Evolutionary conservation across 345 rosid genomes (phyloP).

Genomic region (Syzygium grande): DNA sequence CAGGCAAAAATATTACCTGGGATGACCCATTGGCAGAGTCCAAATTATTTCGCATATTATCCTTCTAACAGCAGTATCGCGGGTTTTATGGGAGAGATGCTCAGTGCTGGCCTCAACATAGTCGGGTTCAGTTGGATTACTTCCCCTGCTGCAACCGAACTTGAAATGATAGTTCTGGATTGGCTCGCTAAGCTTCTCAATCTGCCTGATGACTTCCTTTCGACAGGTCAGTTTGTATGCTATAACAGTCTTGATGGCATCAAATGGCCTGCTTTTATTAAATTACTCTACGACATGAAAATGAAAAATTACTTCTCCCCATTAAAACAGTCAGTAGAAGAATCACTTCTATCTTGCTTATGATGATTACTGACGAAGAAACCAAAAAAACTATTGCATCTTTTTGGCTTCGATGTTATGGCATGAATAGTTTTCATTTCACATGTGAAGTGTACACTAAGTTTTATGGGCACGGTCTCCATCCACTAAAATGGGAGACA

Average conservation of each 20-base stretch:
- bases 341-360: neutral
- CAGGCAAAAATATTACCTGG: conserved; percentile 71
- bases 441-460: neutral
- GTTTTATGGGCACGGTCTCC: neutral
- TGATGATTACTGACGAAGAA: neutral
- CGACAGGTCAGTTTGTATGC: conserved; percentile 36
- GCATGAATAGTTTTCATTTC: neutral
- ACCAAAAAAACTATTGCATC: neutral
- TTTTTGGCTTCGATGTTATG: neutral
- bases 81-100: conserved; percentile 94
- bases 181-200: conserved; percentile 80
- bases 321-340: neutral
- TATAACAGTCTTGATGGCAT: neutral
- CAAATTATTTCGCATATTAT: conserved; percentile 68
- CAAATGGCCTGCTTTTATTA: neutral
- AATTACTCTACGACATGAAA: neutral
- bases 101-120: conserved; percentile 76
- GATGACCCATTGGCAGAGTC: conserved; percentile 92
- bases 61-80: conserved; percentile 88
- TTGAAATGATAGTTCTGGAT: conserved; percentile 82
- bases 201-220: conserved; percentile 66
- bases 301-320: neutral
- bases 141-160: conserved; percentile 93
- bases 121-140: conserved; percentile 93
- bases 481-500: neutral